A percentile compares a stretch with the other conserved stretches of the same genome.
Conservation (phyloP, 371 early-diverging fungal genomes). For the Syncephalastrum monosporum region DNA sequence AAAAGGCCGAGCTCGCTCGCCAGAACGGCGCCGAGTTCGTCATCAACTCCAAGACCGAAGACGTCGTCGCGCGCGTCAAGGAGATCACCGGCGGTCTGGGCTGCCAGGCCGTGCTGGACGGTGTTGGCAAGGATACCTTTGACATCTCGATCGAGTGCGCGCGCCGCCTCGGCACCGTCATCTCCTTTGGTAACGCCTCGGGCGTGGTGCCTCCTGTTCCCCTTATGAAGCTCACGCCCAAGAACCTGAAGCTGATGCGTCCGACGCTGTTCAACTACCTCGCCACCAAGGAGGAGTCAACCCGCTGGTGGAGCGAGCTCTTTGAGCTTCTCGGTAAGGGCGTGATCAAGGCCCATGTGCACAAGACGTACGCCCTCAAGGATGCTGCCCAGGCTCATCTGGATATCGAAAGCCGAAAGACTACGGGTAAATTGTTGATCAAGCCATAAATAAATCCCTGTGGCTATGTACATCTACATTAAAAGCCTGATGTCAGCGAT, state of each 20-base stretch:
- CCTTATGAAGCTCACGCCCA: slow-evolving; percentile 64
- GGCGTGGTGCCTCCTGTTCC: slow-evolving; percentile 79
- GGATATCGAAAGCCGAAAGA: slow-evolving; percentile 76
- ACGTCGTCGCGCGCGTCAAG: slow-evolving; percentile 67
- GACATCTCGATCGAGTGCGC: slow-evolving; percentile 70
- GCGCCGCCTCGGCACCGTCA: slow-evolving; percentile 77
- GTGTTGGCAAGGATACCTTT: slow-evolving; percentile 90
- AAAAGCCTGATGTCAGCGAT: too few species aligned
- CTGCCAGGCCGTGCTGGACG: slow-evolving; percentile 88
- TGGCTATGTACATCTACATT: background rate
- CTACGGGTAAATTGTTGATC: slow-evolving; percentile 74
- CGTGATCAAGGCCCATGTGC: slow-evolving; percentile 65
- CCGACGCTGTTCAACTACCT: slow-evolving; percentile 77
- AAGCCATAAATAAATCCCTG: slow-evolving; percentile 33
- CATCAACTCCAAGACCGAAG: slow-evolving; percentile 71
- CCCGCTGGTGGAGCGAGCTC: slow-evolving; percentile 56
- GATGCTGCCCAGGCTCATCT: slow-evolving; percentile 78
- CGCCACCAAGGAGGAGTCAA: slow-evolving; percentile 69
- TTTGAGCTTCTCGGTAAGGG: slow-evolving; percentile 53
- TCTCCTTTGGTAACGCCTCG: slow-evolving; percentile 93
- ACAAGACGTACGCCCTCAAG: slow-evolving; percentile 72
- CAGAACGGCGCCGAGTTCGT: slow-evolving; percentile 77
- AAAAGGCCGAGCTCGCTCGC: slow-evolving; percentile 78
- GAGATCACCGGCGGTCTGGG: slow-evolving; percentile 77
- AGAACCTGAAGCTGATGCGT: slow-evolving; percentile 76